These are phyloP conservation scores for Millerozyma acaciae DNA, from an alignment of 805 yeast genomes.

Conservation along the genomic window DNA sequence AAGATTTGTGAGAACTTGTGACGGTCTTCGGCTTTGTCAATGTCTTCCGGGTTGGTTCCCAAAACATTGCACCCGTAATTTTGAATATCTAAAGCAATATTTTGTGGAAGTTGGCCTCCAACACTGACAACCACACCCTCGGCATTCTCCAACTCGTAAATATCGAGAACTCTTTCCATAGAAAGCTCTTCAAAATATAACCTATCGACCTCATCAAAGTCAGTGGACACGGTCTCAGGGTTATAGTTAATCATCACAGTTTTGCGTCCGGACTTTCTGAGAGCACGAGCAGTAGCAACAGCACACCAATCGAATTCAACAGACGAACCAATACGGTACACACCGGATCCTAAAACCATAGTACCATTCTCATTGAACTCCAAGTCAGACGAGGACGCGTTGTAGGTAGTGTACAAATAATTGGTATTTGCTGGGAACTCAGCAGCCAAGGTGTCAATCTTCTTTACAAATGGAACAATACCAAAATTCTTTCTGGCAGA, in stretches of 20 bases:
- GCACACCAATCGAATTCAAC: conserved; percentile 99
- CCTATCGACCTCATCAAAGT: conserved; percentile 96
- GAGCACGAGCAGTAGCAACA: conserved; percentile 91
- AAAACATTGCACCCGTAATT: conserved; percentile 79
- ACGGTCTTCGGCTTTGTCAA: conserved; percentile 97
- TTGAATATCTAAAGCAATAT: conserved; percentile 85
- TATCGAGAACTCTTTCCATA: conserved; percentile 95
- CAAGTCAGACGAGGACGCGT: conserved; percentile 82
- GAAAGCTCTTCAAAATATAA: conserved; percentile 93
- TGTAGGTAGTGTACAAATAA: conserved; percentile 93
- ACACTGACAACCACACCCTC: conserved; percentile 92
- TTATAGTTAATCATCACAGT: conserved; percentile 96
- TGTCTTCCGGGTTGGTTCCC: conserved; percentile 92
- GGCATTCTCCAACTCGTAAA: conserved; percentile 87
- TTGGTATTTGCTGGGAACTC: conserved; percentile 98
- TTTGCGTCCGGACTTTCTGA: conserved; percentile 80
- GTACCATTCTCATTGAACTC: conserved; percentile 86
- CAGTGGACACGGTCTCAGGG: conserved; percentile 99
- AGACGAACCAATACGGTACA: conserved; percentile 95
- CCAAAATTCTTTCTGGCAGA: conserved; percentile 74
- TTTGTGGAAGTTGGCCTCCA: conserved; percentile 98
- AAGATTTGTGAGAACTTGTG: conserved; percentile 94
- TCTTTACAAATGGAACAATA: conserved; percentile 89
- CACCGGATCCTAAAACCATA: conserved; percentile 97
- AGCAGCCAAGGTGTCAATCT: conserved; percentile 96